Evolutionary conservation across 495 filamentous ascomycete species (phyloP).

Genomic region (Filosporella fistucella): DNA sequence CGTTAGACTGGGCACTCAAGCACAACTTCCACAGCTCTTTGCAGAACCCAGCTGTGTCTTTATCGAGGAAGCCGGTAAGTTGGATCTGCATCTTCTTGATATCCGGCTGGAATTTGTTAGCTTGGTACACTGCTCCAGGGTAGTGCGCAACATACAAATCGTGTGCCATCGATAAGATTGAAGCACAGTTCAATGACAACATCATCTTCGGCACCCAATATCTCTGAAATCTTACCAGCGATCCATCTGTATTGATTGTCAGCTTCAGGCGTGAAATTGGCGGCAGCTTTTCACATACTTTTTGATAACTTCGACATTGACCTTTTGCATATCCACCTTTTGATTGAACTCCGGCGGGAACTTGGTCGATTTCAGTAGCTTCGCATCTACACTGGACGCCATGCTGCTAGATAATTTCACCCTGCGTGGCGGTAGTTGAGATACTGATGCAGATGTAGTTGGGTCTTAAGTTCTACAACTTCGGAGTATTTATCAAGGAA

Average conservation of each 20-base stretch:
- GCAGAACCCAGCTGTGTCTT: constrained; percentile 86
- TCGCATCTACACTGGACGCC: constrained; percentile 76
- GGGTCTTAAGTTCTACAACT: too few relatives aligned
- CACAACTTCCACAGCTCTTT: constrained; percentile 90
- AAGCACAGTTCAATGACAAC: constrained; percentile 92
- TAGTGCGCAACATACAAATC: constrained; percentile 59
- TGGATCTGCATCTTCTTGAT: constrained; percentile 92
- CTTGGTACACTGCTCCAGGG: background rate
- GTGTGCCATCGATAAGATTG: constrained; percentile 75
- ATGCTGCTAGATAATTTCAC: too few relatives aligned
- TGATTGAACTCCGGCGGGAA: constrained; percentile 90
- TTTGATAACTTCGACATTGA: constrained; percentile 96
- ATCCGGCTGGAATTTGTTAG: constrained; percentile 63
- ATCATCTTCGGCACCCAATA: constrained; percentile 88
- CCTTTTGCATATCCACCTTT: constrained; percentile 96
- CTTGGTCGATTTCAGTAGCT: constrained; percentile 83
- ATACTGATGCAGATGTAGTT: too few relatives aligned
- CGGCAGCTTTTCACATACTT: constrained; percentile 55
- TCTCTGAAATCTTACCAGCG: constrained; percentile 75
- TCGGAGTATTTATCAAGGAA: too few relatives aligned
- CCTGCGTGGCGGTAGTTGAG: too few relatives aligned
- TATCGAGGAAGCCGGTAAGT: constrained; percentile 91
- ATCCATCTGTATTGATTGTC: constrained; percentile 68
- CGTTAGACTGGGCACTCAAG: constrained; percentile 82
- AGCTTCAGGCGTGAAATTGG: background rate